These are phyloP conservation scores for Mycosphaerella arachidis DNA, from an alignment of 2,329 filamentous ascomycete genomes.

Conservation along the genomic window DNA sequence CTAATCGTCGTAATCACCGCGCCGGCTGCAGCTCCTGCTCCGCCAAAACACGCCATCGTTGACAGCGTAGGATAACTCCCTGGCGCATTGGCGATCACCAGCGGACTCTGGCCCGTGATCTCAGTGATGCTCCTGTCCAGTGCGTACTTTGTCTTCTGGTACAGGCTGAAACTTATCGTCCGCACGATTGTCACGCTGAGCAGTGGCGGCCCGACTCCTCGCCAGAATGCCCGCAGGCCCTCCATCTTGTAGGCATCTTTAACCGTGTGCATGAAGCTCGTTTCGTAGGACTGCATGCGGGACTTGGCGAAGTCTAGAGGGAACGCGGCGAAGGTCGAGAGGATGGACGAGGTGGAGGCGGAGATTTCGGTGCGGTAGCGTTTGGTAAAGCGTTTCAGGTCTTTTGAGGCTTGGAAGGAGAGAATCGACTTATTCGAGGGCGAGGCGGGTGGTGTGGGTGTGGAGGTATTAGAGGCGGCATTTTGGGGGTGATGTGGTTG, in stretches of 20 bases:
- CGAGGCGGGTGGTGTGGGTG: not conserved
- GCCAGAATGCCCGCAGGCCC: slow-evolving; percentile 48
- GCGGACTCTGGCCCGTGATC: slow-evolving; percentile 63
- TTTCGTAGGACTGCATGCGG: slow-evolving; percentile 73
- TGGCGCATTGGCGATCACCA: slow-evolving; percentile 65
- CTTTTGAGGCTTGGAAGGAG: slow-evolving; percentile 35
- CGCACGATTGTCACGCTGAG: slow-evolving; percentile 72
- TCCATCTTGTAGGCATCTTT: slow-evolving; percentile 62
- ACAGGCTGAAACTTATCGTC: slow-evolving; percentile 74
- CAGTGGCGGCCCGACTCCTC: slow-evolving; percentile 69
- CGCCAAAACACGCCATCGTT: slow-evolving; percentile 71
- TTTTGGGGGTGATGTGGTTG: not conserved
- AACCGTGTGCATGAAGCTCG: slow-evolving; percentile 59
- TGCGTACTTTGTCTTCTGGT: slow-evolving; percentile 69
- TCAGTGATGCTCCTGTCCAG: slow-evolving; percentile 67
- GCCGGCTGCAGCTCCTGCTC: slow-evolving; percentile 73
- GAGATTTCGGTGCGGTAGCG: slow-evolving; percentile 76
- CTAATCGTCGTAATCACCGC: slow-evolving; percentile 75
- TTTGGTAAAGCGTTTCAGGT: slow-evolving; percentile 58
- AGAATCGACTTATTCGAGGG: slow-evolving; percentile 14
- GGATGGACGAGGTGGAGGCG: slow-evolving; percentile 69
- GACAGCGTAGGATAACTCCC: slow-evolving; percentile 68
- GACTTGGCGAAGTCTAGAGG: slow-evolving; percentile 87
- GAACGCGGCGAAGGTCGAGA: slow-evolving; percentile 76
- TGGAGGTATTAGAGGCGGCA: not conserved